Conservation (phyloP, 1,139 yeast species). For the Blastobotrys ciferrii region DNA sequence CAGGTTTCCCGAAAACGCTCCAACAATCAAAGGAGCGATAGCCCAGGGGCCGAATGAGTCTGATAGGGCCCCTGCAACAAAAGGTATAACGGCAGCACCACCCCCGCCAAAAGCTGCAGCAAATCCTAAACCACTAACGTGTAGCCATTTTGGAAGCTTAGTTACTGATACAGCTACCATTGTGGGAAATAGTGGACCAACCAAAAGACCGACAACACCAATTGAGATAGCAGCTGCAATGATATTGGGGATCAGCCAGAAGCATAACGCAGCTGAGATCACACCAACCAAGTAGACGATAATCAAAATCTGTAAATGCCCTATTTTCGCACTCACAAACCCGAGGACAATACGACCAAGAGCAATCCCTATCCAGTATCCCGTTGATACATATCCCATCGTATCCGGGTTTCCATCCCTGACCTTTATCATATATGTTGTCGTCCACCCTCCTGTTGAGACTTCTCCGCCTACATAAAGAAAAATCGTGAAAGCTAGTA, state of each 20-base stretch:
- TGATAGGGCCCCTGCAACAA: conserved; percentile 30
- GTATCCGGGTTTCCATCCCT: conserved; percentile 46
- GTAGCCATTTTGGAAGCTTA: conserved; percentile 55
- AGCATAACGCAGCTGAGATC: conserved; percentile 24
- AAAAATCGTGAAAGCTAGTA: conserved; percentile 52
- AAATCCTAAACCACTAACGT: conserved; percentile 67
- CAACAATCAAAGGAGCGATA: conserved; percentile 12
- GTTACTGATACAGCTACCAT: conserved; percentile 64
- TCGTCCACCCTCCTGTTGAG: conserved; percentile 66
- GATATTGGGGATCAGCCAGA: conserved; percentile 29
- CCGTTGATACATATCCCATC: conserved; percentile 63
- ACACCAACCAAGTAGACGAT: conserved; percentile 20
- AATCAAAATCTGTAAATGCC: conserved; percentile 22
- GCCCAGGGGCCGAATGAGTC: conserved; percentile 24
- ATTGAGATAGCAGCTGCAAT: conserved; percentile 37
- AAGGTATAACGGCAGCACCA: conserved; percentile 56
- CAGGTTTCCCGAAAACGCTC: conserved; percentile 10
- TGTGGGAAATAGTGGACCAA: conserved; percentile 80
- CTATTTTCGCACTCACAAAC: conserved; percentile 27
- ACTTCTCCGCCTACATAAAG: conserved; percentile 69
- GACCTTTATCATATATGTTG: conserved; percentile 56
- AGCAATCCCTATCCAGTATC: conserved; percentile 69
- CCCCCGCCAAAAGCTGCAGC: conserved; percentile 76
- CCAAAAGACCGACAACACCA: conserved; percentile 58
- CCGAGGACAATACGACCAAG: conserved; percentile 52